A percentile compares a stretch with the other conserved stretches of the same genome.
phyloP scores from a whole-genome alignment of 495 filamentous ascomycete species.

The Podospora tetraspora region DNA sequence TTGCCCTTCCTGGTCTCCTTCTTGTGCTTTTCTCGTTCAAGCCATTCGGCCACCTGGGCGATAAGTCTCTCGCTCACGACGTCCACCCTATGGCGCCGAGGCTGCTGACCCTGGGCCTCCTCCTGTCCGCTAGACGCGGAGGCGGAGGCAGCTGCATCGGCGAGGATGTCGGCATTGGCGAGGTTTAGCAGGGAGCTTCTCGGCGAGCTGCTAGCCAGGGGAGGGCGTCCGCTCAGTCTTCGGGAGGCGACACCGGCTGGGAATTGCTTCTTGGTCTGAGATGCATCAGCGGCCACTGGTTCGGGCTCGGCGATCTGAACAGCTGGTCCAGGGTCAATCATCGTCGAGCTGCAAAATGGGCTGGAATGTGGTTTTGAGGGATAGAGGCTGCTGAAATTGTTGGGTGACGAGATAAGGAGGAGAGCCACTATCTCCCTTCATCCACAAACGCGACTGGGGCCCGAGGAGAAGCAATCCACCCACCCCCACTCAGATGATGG shows the following conservation, averaged over 20 bases:
- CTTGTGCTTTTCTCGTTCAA: constrained; percentile 69
- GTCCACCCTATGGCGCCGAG: constrained; percentile 35
- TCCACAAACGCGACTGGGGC: not conserved
- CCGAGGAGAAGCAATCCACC: not conserved
- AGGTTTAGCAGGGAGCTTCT: constrained; percentile 37
- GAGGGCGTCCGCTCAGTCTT: constrained; percentile 39
- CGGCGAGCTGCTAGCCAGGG: constrained; percentile 30
- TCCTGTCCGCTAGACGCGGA: constrained; percentile 26
- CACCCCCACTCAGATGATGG: not conserved
- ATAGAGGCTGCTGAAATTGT: not conserved
- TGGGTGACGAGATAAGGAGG: not conserved
- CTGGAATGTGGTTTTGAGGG: not conserved
- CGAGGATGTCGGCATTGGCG: constrained; percentile 24
- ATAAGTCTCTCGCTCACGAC: constrained; percentile 50
- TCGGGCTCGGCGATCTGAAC: constrained; percentile 48
- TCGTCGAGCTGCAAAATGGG: not conserved
- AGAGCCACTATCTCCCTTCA: not conserved
- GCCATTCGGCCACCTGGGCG: constrained; percentile 71
- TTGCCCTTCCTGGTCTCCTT: constrained; percentile 48
- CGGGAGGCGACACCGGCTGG: constrained; percentile 34
- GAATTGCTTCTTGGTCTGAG: constrained; percentile 39
- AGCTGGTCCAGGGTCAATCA: constrained; percentile 32
- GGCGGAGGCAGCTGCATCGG: constrained; percentile 15
- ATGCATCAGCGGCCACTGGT: constrained; percentile 32
- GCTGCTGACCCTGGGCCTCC: constrained; percentile 29